Conservation (phyloP, 345 rosid genomes). For the Eucalyptus pauciflora region DNA sequence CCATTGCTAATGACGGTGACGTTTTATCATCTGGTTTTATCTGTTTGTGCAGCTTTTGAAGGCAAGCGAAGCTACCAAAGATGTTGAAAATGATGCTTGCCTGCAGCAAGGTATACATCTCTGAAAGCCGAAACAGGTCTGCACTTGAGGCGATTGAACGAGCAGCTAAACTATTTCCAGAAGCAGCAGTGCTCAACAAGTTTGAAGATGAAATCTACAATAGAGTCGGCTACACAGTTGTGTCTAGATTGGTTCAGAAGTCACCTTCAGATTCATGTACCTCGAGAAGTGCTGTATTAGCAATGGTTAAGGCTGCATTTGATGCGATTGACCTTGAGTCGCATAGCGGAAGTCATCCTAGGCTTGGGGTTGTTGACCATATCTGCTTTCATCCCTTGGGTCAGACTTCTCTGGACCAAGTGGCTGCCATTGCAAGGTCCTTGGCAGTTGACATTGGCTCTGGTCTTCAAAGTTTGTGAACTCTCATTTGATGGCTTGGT, state of each 20-base stretch:
- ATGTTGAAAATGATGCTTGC: conserved; percentile 67
- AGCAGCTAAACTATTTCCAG: conserved; percentile 57
- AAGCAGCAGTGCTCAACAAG: conserved; percentile 61
- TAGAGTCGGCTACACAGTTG: conserved; percentile 78
- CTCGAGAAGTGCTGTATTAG: conserved; percentile 38
- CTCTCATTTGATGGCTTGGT: not conserved
- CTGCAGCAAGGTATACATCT: conserved; percentile 82
- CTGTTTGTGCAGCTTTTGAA: conserved; percentile 12
- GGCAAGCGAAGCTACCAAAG: conserved; percentile 7
- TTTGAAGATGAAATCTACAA: conserved; percentile 71
- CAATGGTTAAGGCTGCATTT: conserved; percentile 79
- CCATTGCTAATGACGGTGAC: not conserved
- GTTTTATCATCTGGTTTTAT: not conserved
- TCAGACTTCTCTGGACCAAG: conserved; percentile 45
- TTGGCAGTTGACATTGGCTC: conserved; percentile 63
- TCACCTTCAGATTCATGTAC: conserved; percentile 19
- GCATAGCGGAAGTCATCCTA: conserved; percentile 79
- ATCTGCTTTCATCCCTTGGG: conserved; percentile 83
- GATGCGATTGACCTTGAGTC: conserved; percentile 44
- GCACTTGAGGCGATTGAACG: conserved; percentile 60
- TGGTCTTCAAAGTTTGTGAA: conserved; percentile 50
- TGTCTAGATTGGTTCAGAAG: conserved; percentile 29
- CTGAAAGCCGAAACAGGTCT: conserved; percentile 59
- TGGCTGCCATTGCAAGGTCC: conserved; percentile 50
- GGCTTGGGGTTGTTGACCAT: conserved; percentile 92